Conservation (phyloP, 1,139 yeast genomes). For the Geotrichum aggregatum region DNA sequence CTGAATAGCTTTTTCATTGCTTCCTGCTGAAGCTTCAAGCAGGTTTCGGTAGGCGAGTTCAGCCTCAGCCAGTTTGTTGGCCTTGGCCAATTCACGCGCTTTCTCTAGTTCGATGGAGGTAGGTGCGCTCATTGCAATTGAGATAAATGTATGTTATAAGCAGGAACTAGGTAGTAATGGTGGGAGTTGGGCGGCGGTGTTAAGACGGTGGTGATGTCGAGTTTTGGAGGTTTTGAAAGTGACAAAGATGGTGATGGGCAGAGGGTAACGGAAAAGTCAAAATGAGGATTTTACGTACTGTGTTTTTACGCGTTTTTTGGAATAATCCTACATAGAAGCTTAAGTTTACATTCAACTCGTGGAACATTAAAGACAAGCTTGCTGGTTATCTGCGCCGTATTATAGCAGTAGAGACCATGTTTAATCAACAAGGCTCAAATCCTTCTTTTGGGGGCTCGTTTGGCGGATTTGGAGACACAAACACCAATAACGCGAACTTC, state of each 20-base stretch:
- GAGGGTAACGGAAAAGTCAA: too few relatives aligned
- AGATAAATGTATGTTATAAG: not conserved
- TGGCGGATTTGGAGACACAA: not conserved
- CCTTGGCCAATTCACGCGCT: constrained; percentile 55
- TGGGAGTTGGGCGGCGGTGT: too few relatives aligned
- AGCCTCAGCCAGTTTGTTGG: constrained; percentile 51
- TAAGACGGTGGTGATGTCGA: too few relatives aligned
- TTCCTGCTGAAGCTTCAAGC: constrained; percentile 38
- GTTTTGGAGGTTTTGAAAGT: not conserved
- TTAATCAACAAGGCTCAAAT: constrained; percentile 1
- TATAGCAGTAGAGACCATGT: not conserved
- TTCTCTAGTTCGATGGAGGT: constrained; percentile 36
- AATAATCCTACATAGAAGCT: too few relatives aligned
- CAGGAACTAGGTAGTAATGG: not conserved
- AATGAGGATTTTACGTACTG: too few relatives aligned
- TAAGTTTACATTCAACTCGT: too few relatives aligned
- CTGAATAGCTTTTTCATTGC: constrained; percentile 40
- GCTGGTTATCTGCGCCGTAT: not conserved
- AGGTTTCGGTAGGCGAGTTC: constrained; percentile 53
- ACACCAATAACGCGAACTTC: not conserved
- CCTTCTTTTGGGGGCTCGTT: not conserved
- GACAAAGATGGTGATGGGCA: too few relatives aligned
- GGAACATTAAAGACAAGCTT: not conserved
- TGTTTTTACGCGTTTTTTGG: too few relatives aligned
- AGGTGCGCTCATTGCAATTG: constrained; percentile 20